Percentiles rank a stretch among this genome's conserved stretches.
Conservation (phyloP, 495 filamentous ascomycete genomes). For the Aspergillus steynii region DNA sequence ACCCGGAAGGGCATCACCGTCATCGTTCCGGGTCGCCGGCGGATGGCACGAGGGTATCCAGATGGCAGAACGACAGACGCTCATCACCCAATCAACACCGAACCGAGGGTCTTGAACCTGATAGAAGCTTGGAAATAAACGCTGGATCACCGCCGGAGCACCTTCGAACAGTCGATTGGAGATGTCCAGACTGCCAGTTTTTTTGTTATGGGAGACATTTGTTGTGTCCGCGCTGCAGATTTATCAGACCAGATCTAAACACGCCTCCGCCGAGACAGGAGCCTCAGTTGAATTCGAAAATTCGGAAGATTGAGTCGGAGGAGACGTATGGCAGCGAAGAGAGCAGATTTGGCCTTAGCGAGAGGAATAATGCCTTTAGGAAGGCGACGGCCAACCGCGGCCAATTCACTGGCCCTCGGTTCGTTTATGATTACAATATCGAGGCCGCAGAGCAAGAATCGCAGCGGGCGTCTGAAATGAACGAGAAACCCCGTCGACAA, state of each 20-base stretch:
- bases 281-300: not conserved
- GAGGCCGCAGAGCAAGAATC: slow-evolving; percentile 4
- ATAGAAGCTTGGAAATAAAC: slow-evolving; percentile 13
- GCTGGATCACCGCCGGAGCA: slow-evolving; percentile 1
- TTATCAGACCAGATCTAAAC: slow-evolving; percentile 24
- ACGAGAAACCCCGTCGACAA: slow-evolving; percentile 1
- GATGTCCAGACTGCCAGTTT: slow-evolving; percentile 32
- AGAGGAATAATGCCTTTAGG: slow-evolving; percentile 8
- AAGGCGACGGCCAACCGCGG: not conserved
- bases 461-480: not conserved
- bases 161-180: slow-evolving; percentile 30
- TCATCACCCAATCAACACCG: not conserved
- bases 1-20: not conserved
- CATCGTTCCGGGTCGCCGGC: not conserved
- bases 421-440: not conserved
- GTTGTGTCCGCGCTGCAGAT: slow-evolving; percentile 33
- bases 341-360: slow-evolving; percentile 14
- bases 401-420: not conserved
- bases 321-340: slow-evolving; percentile 5
- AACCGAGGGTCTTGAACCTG: slow-evolving; percentile 11
- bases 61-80: not conserved
- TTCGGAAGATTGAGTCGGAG: not conserved
- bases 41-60: not conserved
- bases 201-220: slow-evolving; percentile 25
- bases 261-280: not conserved